Percentiles rank a stretch among this genome's conserved stretches.
These are phyloP conservation scores for Crithidia bombi DNA, from an alignment of 208 protist species.

Conservation along the genomic window DNA sequence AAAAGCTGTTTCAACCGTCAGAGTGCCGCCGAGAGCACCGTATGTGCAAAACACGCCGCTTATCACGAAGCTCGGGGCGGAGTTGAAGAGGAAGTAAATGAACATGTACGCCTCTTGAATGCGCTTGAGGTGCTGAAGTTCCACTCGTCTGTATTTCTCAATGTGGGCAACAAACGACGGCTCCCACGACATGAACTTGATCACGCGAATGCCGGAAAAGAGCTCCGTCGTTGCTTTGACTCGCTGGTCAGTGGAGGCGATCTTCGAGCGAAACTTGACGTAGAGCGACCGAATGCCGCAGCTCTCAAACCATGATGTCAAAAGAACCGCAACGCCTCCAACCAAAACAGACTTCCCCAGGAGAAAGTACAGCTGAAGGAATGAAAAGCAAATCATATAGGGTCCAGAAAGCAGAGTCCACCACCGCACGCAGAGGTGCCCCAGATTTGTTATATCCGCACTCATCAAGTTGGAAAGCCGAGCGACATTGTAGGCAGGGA, in stretches of 20 bases:
- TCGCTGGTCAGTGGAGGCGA: constrained; percentile 12
- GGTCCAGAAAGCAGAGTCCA: constrained; percentile 57
- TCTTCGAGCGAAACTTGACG: constrained; percentile 73
- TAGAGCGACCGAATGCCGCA: constrained; percentile 90
- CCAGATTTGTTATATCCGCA: constrained; percentile 60
- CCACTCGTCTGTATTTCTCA: constrained; percentile 35
- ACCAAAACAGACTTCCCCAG: constrained; percentile 65
- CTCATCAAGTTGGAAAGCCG: constrained; percentile 56
- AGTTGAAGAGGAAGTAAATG: constrained; percentile 52
- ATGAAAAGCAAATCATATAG: constrained; percentile 57
- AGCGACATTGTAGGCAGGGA: constrained; percentile 41
- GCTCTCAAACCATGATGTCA: constrained; percentile 69
- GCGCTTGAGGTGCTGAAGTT: constrained; percentile 50
- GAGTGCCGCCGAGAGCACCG: constrained; percentile 59
- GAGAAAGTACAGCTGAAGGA: constrained; percentile 56
- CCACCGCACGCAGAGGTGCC: constrained; percentile 55
- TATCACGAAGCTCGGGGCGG: constrained; percentile 61
- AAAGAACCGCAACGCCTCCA: constrained; percentile 61
- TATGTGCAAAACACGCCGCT: constrained; percentile 59
- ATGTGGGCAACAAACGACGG: constrained; percentile 51
- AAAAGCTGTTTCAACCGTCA: too few relatives aligned
- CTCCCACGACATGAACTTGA: constrained; percentile 95
- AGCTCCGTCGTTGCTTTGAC: constrained; percentile 89
- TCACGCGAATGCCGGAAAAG: constrained; percentile 88
- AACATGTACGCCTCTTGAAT: constrained; percentile 38